Conservation (phyloP, 306 rosid genomes). For the Cucurbita maxima region DNA sequence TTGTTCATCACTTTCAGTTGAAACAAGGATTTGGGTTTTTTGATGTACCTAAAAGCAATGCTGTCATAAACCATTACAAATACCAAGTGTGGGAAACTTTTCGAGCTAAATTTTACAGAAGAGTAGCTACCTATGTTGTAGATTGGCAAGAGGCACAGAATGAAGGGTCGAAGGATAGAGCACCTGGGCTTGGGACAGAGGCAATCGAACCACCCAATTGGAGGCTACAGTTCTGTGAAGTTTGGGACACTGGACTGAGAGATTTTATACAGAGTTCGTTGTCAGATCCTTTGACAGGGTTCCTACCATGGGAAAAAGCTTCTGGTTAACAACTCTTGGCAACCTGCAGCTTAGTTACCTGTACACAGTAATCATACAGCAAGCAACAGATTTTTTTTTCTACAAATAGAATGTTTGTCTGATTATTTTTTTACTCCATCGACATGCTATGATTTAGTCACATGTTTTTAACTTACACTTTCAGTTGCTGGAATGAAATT, state of each 20-base stretch:
- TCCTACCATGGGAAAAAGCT: conserved; percentile 71
- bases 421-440: conserved; percentile 15
- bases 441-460: conserved; percentile 20
- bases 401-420: conserved; percentile 12
- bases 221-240: conserved; percentile 73
- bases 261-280: conserved; percentile 51
- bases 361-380: conserved; percentile 33
- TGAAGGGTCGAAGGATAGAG: conserved; percentile 84
- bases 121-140: conserved; percentile 91
- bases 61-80: conserved; percentile 73
- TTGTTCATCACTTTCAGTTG: conserved; percentile 76
- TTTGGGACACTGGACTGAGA: conserved; percentile 76
- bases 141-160: conserved; percentile 91
- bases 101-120: conserved; percentile 64
- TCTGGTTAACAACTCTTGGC: conserved; percentile 12
- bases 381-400: conserved; percentile 31
- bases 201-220: conserved; percentile 78
- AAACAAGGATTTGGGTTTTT: conserved; percentile 30
- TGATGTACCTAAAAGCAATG: conserved; percentile 37
- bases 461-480: conserved; percentile 34
- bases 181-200: conserved; percentile 86
- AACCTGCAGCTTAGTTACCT: conserved; percentile 27
- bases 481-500: conserved; percentile 25
- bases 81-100: conserved; percentile 92
- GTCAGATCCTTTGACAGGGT: conserved; percentile 50